Evolutionary conservation across 1,284 basidiomycete species (phyloP), one percentile per base, ranked within the genome.

Genomic region (Tetrapyrgos nigripes): DNA sequence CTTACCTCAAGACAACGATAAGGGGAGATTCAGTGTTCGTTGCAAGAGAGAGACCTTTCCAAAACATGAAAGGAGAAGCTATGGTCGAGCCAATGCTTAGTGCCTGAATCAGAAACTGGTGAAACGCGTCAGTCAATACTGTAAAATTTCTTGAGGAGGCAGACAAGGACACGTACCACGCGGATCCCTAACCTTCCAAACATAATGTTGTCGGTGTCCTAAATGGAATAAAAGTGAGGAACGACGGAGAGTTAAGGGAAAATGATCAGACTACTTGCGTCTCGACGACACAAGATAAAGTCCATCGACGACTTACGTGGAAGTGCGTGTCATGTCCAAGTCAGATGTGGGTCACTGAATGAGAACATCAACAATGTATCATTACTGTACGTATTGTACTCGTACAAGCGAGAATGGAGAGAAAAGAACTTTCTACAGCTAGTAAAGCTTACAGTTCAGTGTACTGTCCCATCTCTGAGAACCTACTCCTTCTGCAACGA

Each of bases 11-110:
- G 1, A 98, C 97, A 37, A 99, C 96, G 4, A 98, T 97, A 45
- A 99, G 96, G 1, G 96, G 96, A 3, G 93, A 95, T 73, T 98
- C 96, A 4, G 94, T 95, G 73, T 98, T 97, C 56, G 94, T 93
- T 50, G 94, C 69, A 4, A 98, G 84, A 11, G 94, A 92, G 48
- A 98, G 79, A 8, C 92, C 94, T 75, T 98, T 98, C 95, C 95
- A 99, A 68, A 98, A 92, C 88, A 97, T 96, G 46, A 99, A 81
- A 0, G 96, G 96, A 4, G 94, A 95, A 1, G 95, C 88, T 55
- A 98, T 85, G 59, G 98, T 94, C 11, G 91, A 91, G 13, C 94
- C 88, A 75, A 98, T 95, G 75, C 96, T 97, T 70, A 98, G 87
- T 26, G 90, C 77, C 80, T 98, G 96, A 29, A 95, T 83, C 13